Conservation (phyloP, 225 moss, liverwort and hornwort genomes). For the Neckera pumila region DNA sequence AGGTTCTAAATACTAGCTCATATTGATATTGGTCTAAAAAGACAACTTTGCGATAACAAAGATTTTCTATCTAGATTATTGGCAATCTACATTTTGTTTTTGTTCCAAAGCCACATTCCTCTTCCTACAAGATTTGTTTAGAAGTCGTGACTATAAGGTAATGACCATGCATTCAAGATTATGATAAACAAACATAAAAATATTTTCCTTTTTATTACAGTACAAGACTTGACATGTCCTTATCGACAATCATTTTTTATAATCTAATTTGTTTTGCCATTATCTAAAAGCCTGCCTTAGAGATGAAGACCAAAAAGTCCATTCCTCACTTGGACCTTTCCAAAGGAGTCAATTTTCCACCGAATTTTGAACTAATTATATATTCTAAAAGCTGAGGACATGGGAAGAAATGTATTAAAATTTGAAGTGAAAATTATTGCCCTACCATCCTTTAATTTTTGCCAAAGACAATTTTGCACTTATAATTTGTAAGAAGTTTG, state of each 20-base stretch:
- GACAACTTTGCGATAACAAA: no score
- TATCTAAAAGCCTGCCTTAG: accelerated
- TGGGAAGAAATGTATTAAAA: no score
- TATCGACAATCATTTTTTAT: background rate
- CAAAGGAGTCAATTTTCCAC: no score
- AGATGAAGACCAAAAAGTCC: no score
- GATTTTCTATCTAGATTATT: background rate
- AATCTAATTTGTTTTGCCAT: background rate
- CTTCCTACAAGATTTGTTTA: background rate
- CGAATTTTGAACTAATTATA: no score
- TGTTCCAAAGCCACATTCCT: background rate
- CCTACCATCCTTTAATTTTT: no score
- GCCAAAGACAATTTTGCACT: no score
- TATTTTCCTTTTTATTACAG: background rate
- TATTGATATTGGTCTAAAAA: background rate
- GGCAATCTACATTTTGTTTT: background rate
- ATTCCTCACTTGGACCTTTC: no score
- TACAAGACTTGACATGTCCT: accelerated
- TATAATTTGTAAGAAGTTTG: no score
- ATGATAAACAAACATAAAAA: background rate
- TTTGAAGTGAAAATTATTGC: no score
- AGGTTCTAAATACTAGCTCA: no score
- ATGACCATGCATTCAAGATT: background rate
- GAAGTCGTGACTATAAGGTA: background rate
- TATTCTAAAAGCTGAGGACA: no score